Conservation (phyloP, 805 yeast species). For the Kodamaea nitidulidarum region DNA sequence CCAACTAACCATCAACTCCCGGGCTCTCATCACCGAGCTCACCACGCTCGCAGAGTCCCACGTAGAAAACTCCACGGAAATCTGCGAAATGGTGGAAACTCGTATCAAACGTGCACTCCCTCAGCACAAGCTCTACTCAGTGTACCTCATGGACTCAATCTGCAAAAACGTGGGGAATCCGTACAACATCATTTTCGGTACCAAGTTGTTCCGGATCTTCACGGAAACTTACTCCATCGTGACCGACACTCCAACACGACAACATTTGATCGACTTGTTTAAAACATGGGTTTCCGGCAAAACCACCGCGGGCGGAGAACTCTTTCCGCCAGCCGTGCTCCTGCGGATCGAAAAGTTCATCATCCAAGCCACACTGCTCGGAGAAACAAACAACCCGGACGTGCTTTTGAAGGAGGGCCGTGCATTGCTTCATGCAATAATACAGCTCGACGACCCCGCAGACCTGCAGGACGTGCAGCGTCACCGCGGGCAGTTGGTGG, state of each 20-base stretch:
- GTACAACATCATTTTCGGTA: slow-evolving; percentile 35
- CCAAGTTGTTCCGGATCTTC: slow-evolving; percentile 31
- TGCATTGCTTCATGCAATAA: slow-evolving; percentile 31
- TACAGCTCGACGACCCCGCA: slow-evolving; percentile 12
- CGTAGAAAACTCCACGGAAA: slow-evolving; percentile 29
- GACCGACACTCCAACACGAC: slow-evolving; percentile 38
- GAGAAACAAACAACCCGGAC: slow-evolving; percentile 23
- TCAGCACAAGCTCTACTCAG: slow-evolving; percentile 29
- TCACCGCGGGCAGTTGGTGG: slow-evolving; percentile 26
- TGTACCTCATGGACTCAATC: slow-evolving; percentile 40
- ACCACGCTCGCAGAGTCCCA: slow-evolving; percentile 35
- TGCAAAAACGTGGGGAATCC: slow-evolving; percentile 43
- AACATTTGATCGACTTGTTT: slow-evolving; percentile 36
- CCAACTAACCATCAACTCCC: slow-evolving; percentile 34
- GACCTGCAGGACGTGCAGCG: slow-evolving; percentile 13
- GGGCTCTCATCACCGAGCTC: slow-evolving; percentile 36
- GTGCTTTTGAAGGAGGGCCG: slow-evolving; percentile 35
- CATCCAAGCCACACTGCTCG: slow-evolving; percentile 33
- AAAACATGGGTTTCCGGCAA: slow-evolving; percentile 37
- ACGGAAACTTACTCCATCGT: slow-evolving; percentile 38
- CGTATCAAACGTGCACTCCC: slow-evolving; percentile 37
- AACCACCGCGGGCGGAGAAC: slow-evolving; percentile 31
- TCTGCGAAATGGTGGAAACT: slow-evolving; percentile 32
- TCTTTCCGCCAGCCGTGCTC: slow-evolving; percentile 29
- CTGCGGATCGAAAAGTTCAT: slow-evolving; percentile 35